Evolutionary conservation across 2,329 filamentous ascomycete genomes (phyloP).

Genomic region (Phialemonium atrogriseum): DNA sequence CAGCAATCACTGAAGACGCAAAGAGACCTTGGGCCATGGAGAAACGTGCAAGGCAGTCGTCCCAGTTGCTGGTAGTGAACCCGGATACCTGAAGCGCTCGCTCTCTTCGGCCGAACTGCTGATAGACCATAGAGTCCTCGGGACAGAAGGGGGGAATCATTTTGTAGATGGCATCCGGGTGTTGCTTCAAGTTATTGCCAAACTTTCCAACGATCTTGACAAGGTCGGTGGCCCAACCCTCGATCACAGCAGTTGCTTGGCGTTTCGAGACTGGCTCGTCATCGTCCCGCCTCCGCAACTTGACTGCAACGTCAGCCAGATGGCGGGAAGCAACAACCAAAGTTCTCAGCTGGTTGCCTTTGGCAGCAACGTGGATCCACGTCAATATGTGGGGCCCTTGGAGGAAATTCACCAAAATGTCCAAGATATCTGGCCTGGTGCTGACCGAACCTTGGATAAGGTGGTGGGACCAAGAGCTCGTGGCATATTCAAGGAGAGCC

Average conservation of each 20-base stretch:
- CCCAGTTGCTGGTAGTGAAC: constrained; percentile 12
- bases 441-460: constrained; percentile 6
- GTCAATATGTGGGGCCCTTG: constrained; percentile 14
- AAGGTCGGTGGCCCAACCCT: constrained; percentile 24
- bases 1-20: constrained; percentile 8
- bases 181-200: constrained; percentile 14
- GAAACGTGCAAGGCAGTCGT: constrained; percentile 17
- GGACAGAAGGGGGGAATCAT: constrained; percentile 30
- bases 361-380: constrained; percentile 24
- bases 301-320: constrained; percentile 13
- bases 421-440: neutral
- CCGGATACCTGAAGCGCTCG: constrained; percentile 9
- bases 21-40: constrained; percentile 4
- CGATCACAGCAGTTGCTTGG: constrained; percentile 16
- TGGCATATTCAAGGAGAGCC: constrained; percentile 5
- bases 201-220: constrained; percentile 27
- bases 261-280: constrained; percentile 7
- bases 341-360: constrained; percentile 12
- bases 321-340: constrained; percentile 18
- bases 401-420: constrained; percentile 2
- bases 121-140: constrained; percentile 21
- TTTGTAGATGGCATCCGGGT: constrained; percentile 26
- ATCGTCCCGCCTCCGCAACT: constrained; percentile 6
- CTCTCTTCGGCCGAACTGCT: constrained; percentile 19
- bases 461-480: constrained; percentile 17